phyloP scores from a whole-genome alignment of 108 stramenopile genomes.

The Cyclotella kingstonii region DNA sequence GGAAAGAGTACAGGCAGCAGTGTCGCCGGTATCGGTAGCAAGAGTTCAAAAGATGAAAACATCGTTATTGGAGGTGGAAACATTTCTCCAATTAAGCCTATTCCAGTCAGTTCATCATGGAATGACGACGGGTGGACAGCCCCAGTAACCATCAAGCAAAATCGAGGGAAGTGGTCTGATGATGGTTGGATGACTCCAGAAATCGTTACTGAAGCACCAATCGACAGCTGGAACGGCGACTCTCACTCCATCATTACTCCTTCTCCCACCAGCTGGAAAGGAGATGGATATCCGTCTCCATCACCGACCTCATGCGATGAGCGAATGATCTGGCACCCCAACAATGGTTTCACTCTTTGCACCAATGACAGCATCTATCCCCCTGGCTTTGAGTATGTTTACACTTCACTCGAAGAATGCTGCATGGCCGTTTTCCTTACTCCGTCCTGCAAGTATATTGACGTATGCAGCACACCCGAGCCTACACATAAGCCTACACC shows the following conservation, averaged over 20 bases:
- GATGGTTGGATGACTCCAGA: no score
- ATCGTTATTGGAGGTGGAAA: no score
- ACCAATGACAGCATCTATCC: constrained; percentile 8
- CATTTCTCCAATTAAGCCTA: no score
- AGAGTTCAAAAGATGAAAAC: no score
- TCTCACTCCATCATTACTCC: not conserved
- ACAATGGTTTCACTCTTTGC: constrained; percentile 1
- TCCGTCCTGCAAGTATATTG: not conserved
- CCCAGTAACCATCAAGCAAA: no score
- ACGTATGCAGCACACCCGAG: constrained; percentile 1
- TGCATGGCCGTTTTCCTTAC: constrained; percentile 5
- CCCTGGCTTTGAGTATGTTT: not conserved
- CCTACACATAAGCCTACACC: constrained; percentile 5
- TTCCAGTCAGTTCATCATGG: no score
- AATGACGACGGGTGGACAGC: no score
- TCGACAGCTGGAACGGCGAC: not conserved
- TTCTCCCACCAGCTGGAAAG: not conserved
- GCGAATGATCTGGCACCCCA: constrained; percentile 5
- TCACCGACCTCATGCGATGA: constrained; percentile 1
- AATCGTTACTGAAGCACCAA: no score
- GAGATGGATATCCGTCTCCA: not conserved
- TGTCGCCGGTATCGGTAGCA: no score
- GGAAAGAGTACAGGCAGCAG: no score
- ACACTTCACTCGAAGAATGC: constrained; percentile 5
- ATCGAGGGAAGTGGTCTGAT: no score